phyloP scores from a whole-genome alignment of 345 rosid genomes.

The Heritiera fomes region DNA sequence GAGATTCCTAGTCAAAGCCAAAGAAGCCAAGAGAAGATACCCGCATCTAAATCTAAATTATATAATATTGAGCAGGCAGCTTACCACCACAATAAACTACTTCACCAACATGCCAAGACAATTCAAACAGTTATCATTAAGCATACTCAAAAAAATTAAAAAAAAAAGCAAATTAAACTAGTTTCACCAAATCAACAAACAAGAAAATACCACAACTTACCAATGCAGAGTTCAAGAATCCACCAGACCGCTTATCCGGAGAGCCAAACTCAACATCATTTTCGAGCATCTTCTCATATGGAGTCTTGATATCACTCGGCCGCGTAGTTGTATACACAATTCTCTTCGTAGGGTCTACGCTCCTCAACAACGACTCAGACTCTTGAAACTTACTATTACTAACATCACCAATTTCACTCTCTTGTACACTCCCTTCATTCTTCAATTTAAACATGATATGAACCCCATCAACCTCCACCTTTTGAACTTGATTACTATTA shows the following conservation, averaged over 20 bases:
- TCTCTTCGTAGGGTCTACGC: conserved; percentile 57
- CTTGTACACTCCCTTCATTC: conserved; percentile 44
- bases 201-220: conserved; percentile 35
- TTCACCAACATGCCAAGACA: not conserved
- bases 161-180: not conserved
- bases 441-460: conserved; percentile 80
- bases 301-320: conserved; percentile 80
- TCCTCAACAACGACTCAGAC: conserved; percentile 56
- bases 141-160: not conserved
- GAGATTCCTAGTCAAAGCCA: not conserved
- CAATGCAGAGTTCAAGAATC: conserved; percentile 78
- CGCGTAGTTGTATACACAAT: conserved; percentile 80
- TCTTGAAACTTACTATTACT: conserved; percentile 49
- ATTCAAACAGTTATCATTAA: not conserved
- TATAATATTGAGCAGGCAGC: not conserved
- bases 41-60: not conserved
- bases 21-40: not conserved
- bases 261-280: conserved; percentile 89
- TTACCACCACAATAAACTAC: not conserved
- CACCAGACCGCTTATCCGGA: conserved; percentile 83
- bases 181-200: not conserved
- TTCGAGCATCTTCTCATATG: conserved; percentile 92
- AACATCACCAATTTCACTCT: conserved; percentile 39
- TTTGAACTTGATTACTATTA: conserved; percentile 63
- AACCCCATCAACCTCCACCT: conserved; percentile 89